Evolutionary conservation across 169 alveolate genomes (phyloP), one percentile per base, ranked within the genome.

Genomic region (Eimeria maxima): DNA sequence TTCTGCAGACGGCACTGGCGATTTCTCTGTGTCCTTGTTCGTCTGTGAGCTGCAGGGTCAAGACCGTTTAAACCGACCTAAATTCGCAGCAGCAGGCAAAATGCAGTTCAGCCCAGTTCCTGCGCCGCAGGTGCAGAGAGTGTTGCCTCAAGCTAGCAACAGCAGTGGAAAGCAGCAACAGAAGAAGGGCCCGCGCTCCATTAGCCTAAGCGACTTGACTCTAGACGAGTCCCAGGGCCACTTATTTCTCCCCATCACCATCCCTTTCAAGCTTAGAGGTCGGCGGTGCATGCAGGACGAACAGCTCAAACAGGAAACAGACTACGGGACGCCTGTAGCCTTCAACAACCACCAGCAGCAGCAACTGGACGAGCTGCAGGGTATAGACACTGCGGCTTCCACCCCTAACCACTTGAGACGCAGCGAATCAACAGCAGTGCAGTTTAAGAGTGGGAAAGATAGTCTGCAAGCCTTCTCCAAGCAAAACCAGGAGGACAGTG

Each of bases 311-410:
- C 78, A 38, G 80, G 55, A 57, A 13, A 33, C 22, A 60, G 78
- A 29, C 27, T 4, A 53, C 8, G 90, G 22, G 50, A 20, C 27
- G 69, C 20, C 20, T 69, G 10, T 6, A 69, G 24, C 24, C 78
- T 14, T 5, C 63, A 74, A 60, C 80, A 69, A 45, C 84, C 20
- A 13, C 38, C 57, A 57, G 57, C 93, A 55, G 78, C 73, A 81
- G 29, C 93, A 57, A 24, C 42, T 55, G 76, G 80, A 57, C 14
- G 93, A 84, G 38, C 78, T 84, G n/a, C 80, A 84, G 29, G 93
- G 67, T 27, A 57, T 84, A 14, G 93, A 84, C 93, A 84, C 93
- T 60, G 93, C 93, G 4, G 93, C 93, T 2, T 84, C 93, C 42
- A 60, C 93, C 27, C 74, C 93, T 4, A 60, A 84, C 78, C 93